Conservation (phyloP, 768 basidiomycete genomes). For the Rhizopogon sp. region DNA sequence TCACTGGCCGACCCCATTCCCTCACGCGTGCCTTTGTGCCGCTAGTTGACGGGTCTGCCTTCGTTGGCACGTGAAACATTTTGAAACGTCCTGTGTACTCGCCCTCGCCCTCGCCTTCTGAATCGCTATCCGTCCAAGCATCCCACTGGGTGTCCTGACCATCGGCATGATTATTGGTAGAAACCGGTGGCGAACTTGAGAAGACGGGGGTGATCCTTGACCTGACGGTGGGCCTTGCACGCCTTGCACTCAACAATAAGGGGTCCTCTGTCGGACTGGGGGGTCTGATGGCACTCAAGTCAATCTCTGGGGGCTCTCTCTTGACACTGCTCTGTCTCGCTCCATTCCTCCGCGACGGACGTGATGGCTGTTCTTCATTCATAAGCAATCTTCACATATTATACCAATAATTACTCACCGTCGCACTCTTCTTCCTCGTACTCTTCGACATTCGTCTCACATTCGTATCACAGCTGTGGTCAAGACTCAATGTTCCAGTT, state of each 20-base stretch:
- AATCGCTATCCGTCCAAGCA: slow-evolving; percentile 15
- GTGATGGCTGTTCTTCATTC: slow-evolving; percentile 19
- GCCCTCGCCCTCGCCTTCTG: slow-evolving; percentile 48
- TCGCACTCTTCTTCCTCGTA: neutral
- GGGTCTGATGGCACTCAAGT: slow-evolving; percentile 60
- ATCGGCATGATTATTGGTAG: neutral
- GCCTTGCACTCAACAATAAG: slow-evolving; percentile 48
- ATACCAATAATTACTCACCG: neutral
- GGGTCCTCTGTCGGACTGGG: slow-evolving; percentile 77
- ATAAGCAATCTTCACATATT: slow-evolving; percentile 1
- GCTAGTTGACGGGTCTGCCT: slow-evolving; percentile 61
- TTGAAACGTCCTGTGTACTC: slow-evolving; percentile 68
- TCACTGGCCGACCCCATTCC: slow-evolving; percentile 66
- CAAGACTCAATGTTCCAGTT: no score
- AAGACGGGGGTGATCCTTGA: slow-evolving; percentile 34
- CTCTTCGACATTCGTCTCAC: neutral
- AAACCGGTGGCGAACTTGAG: slow-evolving; percentile 26
- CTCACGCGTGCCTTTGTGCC: slow-evolving; percentile 44
- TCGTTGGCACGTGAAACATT: slow-evolving; percentile 52
- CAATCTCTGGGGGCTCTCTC: slow-evolving; percentile 61
- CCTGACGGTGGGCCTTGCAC: slow-evolving; percentile 22
- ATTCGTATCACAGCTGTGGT: neutral
- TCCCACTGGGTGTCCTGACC: slow-evolving; percentile 16
- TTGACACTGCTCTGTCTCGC: slow-evolving; percentile 34
- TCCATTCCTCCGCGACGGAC: slow-evolving; percentile 7